These are phyloP conservation scores for Simplicillium sp. DNA, from an alignment of 2,329 filamentous ascomycete species.

Conservation along the genomic window DNA sequence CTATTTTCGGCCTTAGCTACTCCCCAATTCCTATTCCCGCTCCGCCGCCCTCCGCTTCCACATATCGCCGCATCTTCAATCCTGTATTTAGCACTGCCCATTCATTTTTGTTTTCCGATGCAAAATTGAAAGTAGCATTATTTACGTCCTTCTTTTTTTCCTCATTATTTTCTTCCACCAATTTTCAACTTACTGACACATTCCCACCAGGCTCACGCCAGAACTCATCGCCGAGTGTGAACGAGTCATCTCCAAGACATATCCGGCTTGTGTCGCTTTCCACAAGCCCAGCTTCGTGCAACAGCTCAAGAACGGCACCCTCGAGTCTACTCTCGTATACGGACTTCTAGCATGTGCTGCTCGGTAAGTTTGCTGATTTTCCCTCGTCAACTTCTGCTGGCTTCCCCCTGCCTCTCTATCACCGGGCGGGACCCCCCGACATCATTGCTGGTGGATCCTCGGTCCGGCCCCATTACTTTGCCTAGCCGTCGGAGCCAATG, in stretches of 20 bases:
- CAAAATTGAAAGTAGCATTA: too few relatives aligned
- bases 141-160: too few relatives aligned
- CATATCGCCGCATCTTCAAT: too few relatives aligned
- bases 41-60: too few relatives aligned
- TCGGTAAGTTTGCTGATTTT: constrained; percentile 33
- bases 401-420: constrained; percentile 9
- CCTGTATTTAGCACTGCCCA: too few relatives aligned
- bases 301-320: constrained; percentile 45
- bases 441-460: constrained; percentile 7
- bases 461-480: too few relatives aligned
- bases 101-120: too few relatives aligned
- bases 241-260: constrained; percentile 50
- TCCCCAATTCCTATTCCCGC: too few relatives aligned
- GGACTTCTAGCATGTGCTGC: constrained; percentile 48
- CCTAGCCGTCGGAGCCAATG: too few relatives aligned
- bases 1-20: too few relatives aligned
- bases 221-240: constrained; percentile 51
- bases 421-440: constrained; percentile 5
- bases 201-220: constrained; percentile 34
- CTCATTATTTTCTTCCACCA: too few relatives aligned
- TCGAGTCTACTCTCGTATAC: constrained; percentile 48
- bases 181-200: too few relatives aligned
- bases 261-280: constrained; percentile 52
- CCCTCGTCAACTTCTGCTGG: constrained; percentile 9
- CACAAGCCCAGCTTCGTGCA: constrained; percentile 54